Base-by-base conservation (phyloP, 345 rosid species). In the Gossypium anomalum region DNA sequence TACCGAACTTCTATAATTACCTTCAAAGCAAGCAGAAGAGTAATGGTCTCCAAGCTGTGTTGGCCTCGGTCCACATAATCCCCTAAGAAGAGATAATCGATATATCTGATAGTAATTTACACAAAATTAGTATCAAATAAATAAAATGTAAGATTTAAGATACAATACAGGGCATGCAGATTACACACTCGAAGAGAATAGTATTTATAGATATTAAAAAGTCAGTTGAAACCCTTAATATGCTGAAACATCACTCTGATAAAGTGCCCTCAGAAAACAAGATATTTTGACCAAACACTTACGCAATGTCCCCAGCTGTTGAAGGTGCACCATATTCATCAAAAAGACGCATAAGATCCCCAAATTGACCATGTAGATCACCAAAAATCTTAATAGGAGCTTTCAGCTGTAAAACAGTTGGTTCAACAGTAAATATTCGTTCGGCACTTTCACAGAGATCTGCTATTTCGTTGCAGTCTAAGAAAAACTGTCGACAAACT, bases 11-110 rank as follows among this genome's bases (percentile, higher is more conserved):
- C n/a, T 13, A 41, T 34, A 59, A 56, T 47, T 84, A 95, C 99
- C 97, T 95, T 95, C 87, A 95, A 80, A 2, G 99, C 97, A 83
- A 95, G 99, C 61, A 95, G 87, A 70, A 95, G 99, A 61, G 82
- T 80, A 47, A 93, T 95, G 58, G 98, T 95, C 81, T 95, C 99
- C 80, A 95, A 83, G 83, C 99, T 95, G 85, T 95, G 99, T 79
- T 95, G 99, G 55, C 99, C 99, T 62, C 99, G 91, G 79, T 95
- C 99, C 78, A 95, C 99, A 87, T 95, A 95, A 81, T 95, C 99
- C 77, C 99, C 99, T 85, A 95, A 82, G 88, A 95, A 95, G 81
- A 95, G 98, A 85, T 93, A 95, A 81, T 95, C 99, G 34, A 95
- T 95, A 82, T 95, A 95, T 76, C 99, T 95, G 93, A 86, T n/a